phyloP scores from a whole-genome alignment of 164 flowering plant genomes.

The Dillenia turbinata region DNA sequence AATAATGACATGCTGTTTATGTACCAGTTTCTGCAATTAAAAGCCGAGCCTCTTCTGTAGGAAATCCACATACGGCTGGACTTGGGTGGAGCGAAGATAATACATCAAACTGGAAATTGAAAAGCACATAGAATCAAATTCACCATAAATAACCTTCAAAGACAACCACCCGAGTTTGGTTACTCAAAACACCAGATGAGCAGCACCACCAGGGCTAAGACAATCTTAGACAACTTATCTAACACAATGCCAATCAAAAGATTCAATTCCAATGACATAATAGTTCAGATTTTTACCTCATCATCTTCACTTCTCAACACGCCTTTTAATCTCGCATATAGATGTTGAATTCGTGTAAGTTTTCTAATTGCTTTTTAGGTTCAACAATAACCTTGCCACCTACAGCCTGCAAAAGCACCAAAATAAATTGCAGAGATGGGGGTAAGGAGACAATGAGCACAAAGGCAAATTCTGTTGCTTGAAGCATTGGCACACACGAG shows the following conservation, averaged over 20 bases:
- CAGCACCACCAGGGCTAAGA: too few relatives aligned
- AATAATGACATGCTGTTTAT: neutral
- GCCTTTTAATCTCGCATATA: constrained; percentile 69
- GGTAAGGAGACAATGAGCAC: too few relatives aligned
- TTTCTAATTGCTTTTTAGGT: constrained; percentile 72
- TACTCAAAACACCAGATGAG: neutral
- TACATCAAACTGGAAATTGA: constrained; percentile 60
- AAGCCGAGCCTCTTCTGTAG: constrained; percentile 74
- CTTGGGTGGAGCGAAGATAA: constrained; percentile 88
- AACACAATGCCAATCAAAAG: neutral
- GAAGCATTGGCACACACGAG: too few relatives aligned
- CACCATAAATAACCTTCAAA: neutral
- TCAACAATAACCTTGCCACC: constrained; percentile 55
- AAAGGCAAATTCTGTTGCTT: too few relatives aligned
- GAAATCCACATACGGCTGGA: constrained; percentile 98
- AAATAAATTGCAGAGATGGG: neutral
- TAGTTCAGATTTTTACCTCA: constrained; percentile 47
- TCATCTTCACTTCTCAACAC: constrained; percentile 74
- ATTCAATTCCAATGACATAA: neutral
- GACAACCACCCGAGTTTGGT: neutral
- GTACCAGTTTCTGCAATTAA: constrained; percentile 86
- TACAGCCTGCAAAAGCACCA: constrained; percentile 41
- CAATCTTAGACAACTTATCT: too few relatives aligned
- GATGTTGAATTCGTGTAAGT: constrained; percentile 85
- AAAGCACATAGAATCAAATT: neutral